Conservation (phyloP, 768 basidiomycete genomes). For the Lactifluus piperatus region DNA sequence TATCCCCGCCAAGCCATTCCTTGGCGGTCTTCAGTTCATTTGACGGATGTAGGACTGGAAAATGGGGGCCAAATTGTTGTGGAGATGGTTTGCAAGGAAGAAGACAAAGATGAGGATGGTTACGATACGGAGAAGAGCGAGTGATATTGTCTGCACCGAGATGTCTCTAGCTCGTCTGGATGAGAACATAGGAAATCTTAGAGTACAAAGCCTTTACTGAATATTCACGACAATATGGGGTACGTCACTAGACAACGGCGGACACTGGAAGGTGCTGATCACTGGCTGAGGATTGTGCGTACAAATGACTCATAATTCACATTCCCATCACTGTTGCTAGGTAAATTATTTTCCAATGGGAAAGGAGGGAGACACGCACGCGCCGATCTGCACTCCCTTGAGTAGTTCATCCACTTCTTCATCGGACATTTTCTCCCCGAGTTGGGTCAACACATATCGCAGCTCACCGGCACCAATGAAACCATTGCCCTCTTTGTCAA, state of each 20-base stretch:
- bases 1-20: constrained; percentile 63
- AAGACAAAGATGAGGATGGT: constrained; percentile 13
- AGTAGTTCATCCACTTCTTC: constrained; percentile 97
- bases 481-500: constrained; percentile 92
- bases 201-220: constrained; percentile 1
- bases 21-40: constrained; percentile 29
- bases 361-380: constrained; percentile 40
- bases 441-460: constrained; percentile 73
- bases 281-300: constrained; percentile 87
- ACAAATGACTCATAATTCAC: constrained; percentile 98
- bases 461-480: constrained; percentile 89
- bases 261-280: constrained; percentile 18
- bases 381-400: constrained; percentile 89
- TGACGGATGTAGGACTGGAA: constrained; percentile 19
- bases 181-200: neutral
- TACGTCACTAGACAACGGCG: neutral
- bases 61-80: constrained; percentile 28
- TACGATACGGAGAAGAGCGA: constrained; percentile 21
- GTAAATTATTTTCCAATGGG: neutral
- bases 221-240: constrained; percentile 3
- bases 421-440: constrained; percentile 97
- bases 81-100: constrained; percentile 10
- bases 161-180: neutral
- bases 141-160: neutral
- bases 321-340: constrained; percentile 71